Conservation (phyloP, 805 yeast species). For the Ogataea trehaloabstinens region DNA sequence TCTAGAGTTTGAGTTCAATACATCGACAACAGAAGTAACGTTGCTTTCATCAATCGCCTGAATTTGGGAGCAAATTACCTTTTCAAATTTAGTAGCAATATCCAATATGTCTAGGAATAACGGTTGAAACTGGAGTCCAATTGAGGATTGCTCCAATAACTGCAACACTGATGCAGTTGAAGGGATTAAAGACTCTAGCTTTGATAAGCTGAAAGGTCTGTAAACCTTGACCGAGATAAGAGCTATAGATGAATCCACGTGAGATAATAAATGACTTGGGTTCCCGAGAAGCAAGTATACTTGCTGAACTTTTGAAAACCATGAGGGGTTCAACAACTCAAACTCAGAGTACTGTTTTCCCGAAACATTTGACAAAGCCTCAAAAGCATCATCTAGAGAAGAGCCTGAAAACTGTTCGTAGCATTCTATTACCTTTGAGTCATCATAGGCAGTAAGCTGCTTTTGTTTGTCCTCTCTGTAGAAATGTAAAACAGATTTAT, state of each 20-base stretch:
- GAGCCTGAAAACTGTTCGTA: slow-evolving; percentile 25
- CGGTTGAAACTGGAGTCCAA: slow-evolving; percentile 32
- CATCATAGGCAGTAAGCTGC: slow-evolving; percentile 5
- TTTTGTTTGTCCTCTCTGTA: slow-evolving; percentile 32
- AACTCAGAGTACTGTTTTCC: slow-evolving; percentile 37
- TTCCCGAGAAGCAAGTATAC: slow-evolving; percentile 67
- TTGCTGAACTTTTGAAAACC: slow-evolving; percentile 27
- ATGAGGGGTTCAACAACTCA: slow-evolving; percentile 32
- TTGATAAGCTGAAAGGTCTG: slow-evolving; percentile 67
- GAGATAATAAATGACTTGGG: slow-evolving; percentile 25
- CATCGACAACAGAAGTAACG: slow-evolving; percentile 41
- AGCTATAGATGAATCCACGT: slow-evolving; percentile 32
- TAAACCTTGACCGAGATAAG: slow-evolving; percentile 60
- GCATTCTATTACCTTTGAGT: slow-evolving; percentile 5
- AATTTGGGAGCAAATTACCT: slow-evolving; percentile 57
- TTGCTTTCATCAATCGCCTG: slow-evolving; percentile 40
- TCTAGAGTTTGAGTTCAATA: slow-evolving; percentile 51
- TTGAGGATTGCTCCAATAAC: slow-evolving; percentile 64
- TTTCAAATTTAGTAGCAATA: slow-evolving; percentile 45
- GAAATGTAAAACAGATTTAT: slow-evolving; percentile 71
- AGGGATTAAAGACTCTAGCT: slow-evolving; percentile 52
- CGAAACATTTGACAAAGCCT: slow-evolving; percentile 26
- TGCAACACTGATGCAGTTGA: slow-evolving; percentile 49
- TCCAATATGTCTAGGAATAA: slow-evolving; percentile 74
- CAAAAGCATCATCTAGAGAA: slow-evolving; percentile 33